These are phyloP conservation scores for Pseudogymnoascus sp. DNA, from an alignment of 2,329 filamentous ascomycete species.

Conservation along the genomic window DNA sequence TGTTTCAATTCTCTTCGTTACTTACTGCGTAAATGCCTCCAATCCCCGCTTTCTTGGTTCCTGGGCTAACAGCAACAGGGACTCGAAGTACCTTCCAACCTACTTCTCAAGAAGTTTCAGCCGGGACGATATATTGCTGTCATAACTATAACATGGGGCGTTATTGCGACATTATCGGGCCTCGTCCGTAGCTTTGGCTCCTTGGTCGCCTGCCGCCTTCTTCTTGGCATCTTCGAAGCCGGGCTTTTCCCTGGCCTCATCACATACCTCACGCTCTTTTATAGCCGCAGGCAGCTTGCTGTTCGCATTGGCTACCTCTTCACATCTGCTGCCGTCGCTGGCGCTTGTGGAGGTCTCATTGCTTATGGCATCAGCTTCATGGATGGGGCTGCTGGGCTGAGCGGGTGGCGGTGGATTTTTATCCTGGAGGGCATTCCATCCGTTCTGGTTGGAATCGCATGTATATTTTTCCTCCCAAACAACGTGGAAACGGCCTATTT, in stretches of 20 bases:
- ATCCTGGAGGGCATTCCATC: slow-evolving; percentile 49
- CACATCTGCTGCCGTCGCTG: slow-evolving; percentile 50
- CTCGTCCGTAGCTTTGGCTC: slow-evolving; percentile 44
- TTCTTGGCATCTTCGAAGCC: slow-evolving; percentile 50
- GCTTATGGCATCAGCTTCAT: slow-evolving; percentile 58
- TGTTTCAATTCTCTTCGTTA: slow-evolving; percentile 44
- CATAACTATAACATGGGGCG: slow-evolving; percentile 41
- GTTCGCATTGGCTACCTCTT: slow-evolving; percentile 57
- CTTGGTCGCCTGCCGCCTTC: slow-evolving; percentile 45
- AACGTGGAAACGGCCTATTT: slow-evolving; percentile 51
- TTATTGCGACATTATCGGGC: slow-evolving; percentile 46
- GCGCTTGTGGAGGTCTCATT: slow-evolving; percentile 56
- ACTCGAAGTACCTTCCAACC: slow-evolving; percentile 39
- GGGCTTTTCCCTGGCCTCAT: slow-evolving; percentile 52
- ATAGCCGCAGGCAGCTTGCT: slow-evolving; percentile 52
- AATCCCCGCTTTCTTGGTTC: not conserved
- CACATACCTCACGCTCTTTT: slow-evolving; percentile 56
- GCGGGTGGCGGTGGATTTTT: slow-evolving; percentile 57
- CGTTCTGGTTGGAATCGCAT: slow-evolving; percentile 44
- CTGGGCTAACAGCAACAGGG: slow-evolving; percentile 20
- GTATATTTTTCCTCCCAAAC: slow-evolving; percentile 51
- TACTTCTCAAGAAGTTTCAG: slow-evolving; percentile 38
- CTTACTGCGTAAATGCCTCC: slow-evolving; percentile 38
- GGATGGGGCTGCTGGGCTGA: slow-evolving; percentile 46
- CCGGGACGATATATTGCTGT: slow-evolving; percentile 39